These are phyloP conservation scores for Phytophthora pluvialis DNA, from an alignment of 352 stramenopile species.

Conservation along the genomic window DNA sequence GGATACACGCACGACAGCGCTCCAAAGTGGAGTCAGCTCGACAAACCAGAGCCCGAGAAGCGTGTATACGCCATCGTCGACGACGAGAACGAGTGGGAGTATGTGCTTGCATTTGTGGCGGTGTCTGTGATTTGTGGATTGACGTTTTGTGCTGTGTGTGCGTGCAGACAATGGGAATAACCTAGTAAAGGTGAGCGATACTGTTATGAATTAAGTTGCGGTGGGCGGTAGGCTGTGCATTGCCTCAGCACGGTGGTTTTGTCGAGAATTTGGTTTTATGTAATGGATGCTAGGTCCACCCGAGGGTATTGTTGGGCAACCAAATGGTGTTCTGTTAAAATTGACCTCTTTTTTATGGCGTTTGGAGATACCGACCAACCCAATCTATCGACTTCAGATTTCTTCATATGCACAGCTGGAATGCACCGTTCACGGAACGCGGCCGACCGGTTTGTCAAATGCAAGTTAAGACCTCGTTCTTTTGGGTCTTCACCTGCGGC, in stretches of 20 bases:
- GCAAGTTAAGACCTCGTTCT: too few relatives aligned
- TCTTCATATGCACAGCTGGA: too few relatives aligned
- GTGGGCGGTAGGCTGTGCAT: not conserved
- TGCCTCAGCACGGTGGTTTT: not conserved
- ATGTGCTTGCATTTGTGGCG: constrained; percentile 16
- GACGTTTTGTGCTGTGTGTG: constrained; percentile 13
- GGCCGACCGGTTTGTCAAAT: too few relatives aligned
- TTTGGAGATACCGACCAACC: too few relatives aligned
- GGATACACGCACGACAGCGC: constrained; percentile 71
- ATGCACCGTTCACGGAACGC: too few relatives aligned
- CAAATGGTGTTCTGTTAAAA: too few relatives aligned
- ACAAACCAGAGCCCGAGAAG: constrained; percentile 16
- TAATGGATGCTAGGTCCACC: too few relatives aligned
- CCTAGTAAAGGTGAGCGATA: not conserved
- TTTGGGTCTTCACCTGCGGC: too few relatives aligned
- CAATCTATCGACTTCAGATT: too few relatives aligned
- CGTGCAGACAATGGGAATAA: constrained; percentile 28
- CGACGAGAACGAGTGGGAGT: constrained; percentile 51
- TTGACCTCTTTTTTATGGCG: too few relatives aligned
- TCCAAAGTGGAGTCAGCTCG: constrained; percentile 63
- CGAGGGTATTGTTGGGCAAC: too few relatives aligned
- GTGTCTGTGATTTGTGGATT: not conserved
- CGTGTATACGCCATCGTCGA: constrained; percentile 32
- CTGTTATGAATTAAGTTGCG: not conserved
- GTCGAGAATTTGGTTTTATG: not conserved